Conservation (phyloP, 306 rosid species). For the Lagenaria siceraria region DNA sequence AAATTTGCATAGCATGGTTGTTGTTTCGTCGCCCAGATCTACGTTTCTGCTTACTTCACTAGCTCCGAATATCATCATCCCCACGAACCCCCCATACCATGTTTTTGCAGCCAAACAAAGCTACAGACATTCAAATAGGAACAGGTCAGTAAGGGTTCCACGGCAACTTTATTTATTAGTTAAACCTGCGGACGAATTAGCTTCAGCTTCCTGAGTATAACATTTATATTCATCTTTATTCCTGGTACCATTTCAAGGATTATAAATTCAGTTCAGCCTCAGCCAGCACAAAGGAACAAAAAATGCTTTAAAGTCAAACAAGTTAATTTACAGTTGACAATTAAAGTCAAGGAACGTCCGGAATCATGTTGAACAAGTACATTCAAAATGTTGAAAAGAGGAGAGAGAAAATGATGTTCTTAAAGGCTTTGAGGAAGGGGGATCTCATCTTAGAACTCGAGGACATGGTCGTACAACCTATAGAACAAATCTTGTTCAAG, state of each 20-base stretch:
- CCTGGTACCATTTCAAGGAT: neutral
- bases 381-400: neutral
- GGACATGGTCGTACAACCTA: no score
- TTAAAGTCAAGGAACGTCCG: neutral
- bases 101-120: slow-evolving; percentile 95
- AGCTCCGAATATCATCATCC: slow-evolving; percentile 96
- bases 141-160: neutral
- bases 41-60: slow-evolving; percentile 97
- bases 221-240: neutral
- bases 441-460: neutral
- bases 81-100: slow-evolving; percentile 95
- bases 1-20: slow-evolving; percentile 90
- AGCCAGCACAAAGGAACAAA: neutral
- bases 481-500: no score
- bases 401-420: neutral
- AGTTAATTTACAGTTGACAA: neutral
- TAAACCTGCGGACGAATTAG: neutral
- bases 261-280: neutral
- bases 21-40: slow-evolving; percentile 95
- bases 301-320: neutral
- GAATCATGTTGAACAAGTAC: neutral
- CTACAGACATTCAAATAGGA: slow-evolving; percentile 21
- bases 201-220: neutral
- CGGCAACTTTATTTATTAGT: neutral
- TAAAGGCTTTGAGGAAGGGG: neutral